Evolutionary conservation across 139 green algal genomes (phyloP).

Genomic region (Trebouxia sp.): DNA sequence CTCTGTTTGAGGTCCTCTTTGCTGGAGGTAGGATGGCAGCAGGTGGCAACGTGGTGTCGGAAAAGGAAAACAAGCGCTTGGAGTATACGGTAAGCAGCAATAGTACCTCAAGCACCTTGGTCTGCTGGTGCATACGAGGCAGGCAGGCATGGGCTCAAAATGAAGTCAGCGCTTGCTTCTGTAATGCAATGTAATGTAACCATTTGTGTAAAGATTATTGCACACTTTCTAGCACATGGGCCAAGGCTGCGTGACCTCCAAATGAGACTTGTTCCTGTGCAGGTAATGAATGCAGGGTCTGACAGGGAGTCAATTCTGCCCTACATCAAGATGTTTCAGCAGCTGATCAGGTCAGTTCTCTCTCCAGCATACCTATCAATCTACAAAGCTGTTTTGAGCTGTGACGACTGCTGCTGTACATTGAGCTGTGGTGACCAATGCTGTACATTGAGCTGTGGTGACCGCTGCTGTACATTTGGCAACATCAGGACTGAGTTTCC

Average conservation of each 20-base stretch:
- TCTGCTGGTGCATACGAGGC: too few species aligned
- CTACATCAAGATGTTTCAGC: constrained; percentile 87
- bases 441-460: background rate
- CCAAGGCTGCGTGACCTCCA: too few species aligned
- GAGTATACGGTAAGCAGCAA: constrained; percentile 64
- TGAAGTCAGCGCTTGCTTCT: too few species aligned
- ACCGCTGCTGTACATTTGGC: background rate
- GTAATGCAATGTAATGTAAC: too few species aligned
- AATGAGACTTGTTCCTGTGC: background rate
- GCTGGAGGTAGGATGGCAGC: constrained; percentile 77
- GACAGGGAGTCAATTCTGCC: constrained; percentile 69
- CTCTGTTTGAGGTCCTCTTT: constrained; percentile 95
- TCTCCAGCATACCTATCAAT: background rate
- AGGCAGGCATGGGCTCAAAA: too few species aligned
- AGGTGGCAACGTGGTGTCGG: constrained; percentile 69
- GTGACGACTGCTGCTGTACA: background rate
- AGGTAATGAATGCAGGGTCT: constrained; percentile 69
- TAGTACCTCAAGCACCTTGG: too few species aligned
- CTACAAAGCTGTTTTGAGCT: background rate
- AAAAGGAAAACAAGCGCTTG: constrained; percentile 60
- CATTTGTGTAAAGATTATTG: too few species aligned
- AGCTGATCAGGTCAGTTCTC: constrained; percentile 61
- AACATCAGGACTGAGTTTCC: background rate
- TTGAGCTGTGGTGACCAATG: background rate
- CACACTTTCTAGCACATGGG: too few species aligned